phyloP scores from a whole-genome alignment of 2,329 filamentous ascomycete species.

The Sphaerulina musiva region DNA sequence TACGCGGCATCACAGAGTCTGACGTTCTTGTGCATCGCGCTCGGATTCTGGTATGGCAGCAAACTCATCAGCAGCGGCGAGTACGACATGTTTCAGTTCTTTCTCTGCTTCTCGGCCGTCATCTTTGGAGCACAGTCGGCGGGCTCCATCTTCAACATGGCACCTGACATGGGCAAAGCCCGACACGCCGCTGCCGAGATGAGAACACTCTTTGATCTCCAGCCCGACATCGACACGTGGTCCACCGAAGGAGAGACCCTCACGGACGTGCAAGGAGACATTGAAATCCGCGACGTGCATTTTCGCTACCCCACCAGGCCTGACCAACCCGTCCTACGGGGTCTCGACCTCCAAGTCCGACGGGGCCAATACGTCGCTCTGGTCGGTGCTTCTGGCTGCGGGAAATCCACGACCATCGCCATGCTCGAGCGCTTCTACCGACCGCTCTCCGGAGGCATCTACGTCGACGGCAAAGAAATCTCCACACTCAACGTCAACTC shows the following conservation, averaged over 20 bases:
- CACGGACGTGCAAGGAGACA: constrained; percentile 60
- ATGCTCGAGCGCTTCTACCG: constrained; percentile 94
- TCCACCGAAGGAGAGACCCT: constrained; percentile 60
- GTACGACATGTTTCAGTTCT: constrained; percentile 80
- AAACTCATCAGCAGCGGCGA: constrained; percentile 64
- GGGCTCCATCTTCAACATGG: constrained; percentile 81
- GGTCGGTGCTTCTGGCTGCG: constrained; percentile 89
- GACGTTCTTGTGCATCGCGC: constrained; percentile 73
- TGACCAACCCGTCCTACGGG: constrained; percentile 85
- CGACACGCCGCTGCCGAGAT: constrained; percentile 75
- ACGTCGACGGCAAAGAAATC: constrained; percentile 77
- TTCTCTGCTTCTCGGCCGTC: constrained; percentile 79
- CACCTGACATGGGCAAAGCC: constrained; percentile 88
- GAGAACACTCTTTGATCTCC: constrained; percentile 74
- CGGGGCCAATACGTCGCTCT: constrained; percentile 81
- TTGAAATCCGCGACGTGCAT: constrained; percentile 89
- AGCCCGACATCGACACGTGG: constrained; percentile 78
- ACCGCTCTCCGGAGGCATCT: constrained; percentile 70
- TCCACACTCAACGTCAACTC: constrained; percentile 74
- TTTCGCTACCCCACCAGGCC: constrained; percentile 90
- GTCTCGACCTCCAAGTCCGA: constrained; percentile 65
- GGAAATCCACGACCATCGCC: constrained; percentile 89
- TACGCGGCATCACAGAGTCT: constrained; percentile 82
- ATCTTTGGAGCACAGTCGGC: constrained; percentile 91
- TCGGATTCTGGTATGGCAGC: constrained; percentile 91